Evolutionary conservation across 192 early-diverging fungal genomes (phyloP).

Genomic region (Gonapodya sp.): DNA sequence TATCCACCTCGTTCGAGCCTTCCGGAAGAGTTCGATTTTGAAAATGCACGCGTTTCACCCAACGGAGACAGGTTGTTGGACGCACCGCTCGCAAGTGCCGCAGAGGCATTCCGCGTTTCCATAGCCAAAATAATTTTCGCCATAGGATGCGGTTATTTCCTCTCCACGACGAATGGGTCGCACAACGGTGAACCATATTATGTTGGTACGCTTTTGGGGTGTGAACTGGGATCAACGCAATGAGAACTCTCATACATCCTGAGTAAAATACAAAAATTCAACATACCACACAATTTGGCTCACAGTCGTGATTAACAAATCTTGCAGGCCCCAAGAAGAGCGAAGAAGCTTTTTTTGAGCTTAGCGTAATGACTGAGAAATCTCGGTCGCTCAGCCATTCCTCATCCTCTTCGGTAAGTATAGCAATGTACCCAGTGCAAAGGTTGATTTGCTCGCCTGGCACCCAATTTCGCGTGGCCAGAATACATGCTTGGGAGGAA

Average conservation of each 20-base stretch:
- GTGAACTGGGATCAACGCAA: conserved; percentile 25
- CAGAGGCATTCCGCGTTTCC: conserved; percentile 62
- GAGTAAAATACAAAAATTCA: too few species aligned
- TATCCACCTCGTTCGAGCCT: conserved; percentile 5
- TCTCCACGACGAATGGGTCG: conserved; percentile 53
- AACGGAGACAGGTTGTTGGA: too few species aligned
- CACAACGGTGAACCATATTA: conserved; percentile 51
- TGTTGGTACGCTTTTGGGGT: conserved; percentile 30
- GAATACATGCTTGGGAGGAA: conserved; percentile 34
- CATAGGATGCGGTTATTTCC: conserved; percentile 62
- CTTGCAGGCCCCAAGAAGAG: conserved; percentile 62
- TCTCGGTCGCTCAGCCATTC: conserved; percentile 39
- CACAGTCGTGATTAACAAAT: conserved; percentile 69
- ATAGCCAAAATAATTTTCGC: conserved; percentile 55
- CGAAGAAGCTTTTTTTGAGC: conserved; percentile 40
- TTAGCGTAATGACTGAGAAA: conserved; percentile 59
- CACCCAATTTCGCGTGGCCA: conserved; percentile 34
- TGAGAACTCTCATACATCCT: conserved; percentile 18
- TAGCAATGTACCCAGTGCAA: conserved; percentile 38
- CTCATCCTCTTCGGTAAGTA: conserved; percentile 40
- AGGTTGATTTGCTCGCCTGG: conserved; percentile 36
- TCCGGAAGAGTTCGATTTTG: neutral
- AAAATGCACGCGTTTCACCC: neutral
- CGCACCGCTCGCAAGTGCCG: conserved; percentile 56
- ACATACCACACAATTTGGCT: conserved; percentile 44